Conservation (phyloP, 1,284 basidiomycete species). For the Moniliophthora roreri region DNA sequence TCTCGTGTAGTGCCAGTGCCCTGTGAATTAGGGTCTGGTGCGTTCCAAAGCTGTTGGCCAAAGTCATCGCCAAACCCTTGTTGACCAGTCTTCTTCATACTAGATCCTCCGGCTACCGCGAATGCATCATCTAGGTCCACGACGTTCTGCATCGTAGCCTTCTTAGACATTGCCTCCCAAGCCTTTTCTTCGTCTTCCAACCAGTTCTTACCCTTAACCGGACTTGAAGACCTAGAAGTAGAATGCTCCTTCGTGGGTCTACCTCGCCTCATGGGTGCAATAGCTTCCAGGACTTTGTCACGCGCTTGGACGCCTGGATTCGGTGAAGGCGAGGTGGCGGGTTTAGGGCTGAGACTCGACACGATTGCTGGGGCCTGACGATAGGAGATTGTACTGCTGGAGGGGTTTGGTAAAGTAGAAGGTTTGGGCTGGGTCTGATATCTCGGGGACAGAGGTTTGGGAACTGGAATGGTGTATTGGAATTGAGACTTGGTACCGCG, state of each 20-base stretch:
- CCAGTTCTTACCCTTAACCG: slow-evolving; percentile 36
- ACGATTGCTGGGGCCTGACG: slow-evolving; percentile 22
- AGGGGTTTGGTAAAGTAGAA: slow-evolving; percentile 31
- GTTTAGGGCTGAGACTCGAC: slow-evolving; percentile 14
- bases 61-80: slow-evolving; percentile 57
- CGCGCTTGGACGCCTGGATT: slow-evolving; percentile 63
- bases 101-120: slow-evolving; percentile 32
- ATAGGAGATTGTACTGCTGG: slow-evolving; percentile 42
- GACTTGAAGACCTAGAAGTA: slow-evolving; percentile 37
- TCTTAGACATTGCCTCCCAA: slow-evolving; percentile 45
- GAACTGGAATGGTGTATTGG: slow-evolving; percentile 57
- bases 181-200: slow-evolving; percentile 51
- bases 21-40: slow-evolving; percentile 36
- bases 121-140: slow-evolving; percentile 43
- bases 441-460: slow-evolving; percentile 48
- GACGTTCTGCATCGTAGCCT: slow-evolving; percentile 18
- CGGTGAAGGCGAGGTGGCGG: slow-evolving; percentile 24
- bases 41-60: slow-evolving; percentile 52
- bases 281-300: slow-evolving; percentile 73
- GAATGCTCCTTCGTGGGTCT: slow-evolving; percentile 48
- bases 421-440: slow-evolving; percentile 27
- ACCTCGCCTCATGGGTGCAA: slow-evolving; percentile 76
- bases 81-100: slow-evolving; percentile 22
- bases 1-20: slow-evolving; percentile 14
- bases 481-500: slow-evolving; percentile 83